These are phyloP conservation scores for Rossbeevera mucosa DNA, from an alignment of 768 basidiomycete species.

Conservation along the genomic window DNA sequence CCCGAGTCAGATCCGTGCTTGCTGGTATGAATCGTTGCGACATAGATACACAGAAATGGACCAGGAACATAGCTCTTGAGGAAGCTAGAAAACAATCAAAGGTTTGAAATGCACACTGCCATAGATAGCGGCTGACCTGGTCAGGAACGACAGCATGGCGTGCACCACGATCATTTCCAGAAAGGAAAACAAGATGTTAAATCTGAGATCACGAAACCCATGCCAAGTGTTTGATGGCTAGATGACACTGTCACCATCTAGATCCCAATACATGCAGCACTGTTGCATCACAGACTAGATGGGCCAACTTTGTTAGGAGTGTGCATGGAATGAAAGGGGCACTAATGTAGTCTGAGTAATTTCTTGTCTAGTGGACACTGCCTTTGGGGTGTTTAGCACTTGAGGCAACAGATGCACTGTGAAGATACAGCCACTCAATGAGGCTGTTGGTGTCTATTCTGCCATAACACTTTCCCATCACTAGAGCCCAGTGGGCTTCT, in stretches of 20 bases:
- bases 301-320: neutral
- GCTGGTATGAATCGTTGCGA: constrained; percentile 32
- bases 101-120: neutral
- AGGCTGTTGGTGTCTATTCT: constrained; percentile 25
- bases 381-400: constrained; percentile 22
- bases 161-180: constrained; percentile 35
- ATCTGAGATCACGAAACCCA: constrained; percentile 40
- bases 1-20: constrained; percentile 45
- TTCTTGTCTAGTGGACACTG: constrained; percentile 15
- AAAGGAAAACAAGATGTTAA: constrained; percentile 35
- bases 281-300: constrained; percentile 39
- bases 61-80: constrained; percentile 32
- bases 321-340: neutral
- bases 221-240: constrained; percentile 42
- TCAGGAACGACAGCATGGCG: constrained; percentile 33
- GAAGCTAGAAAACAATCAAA: constrained; percentile 9
- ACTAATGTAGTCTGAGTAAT: constrained; percentile 22
- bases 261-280: constrained; percentile 40
- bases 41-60: constrained; percentile 38
- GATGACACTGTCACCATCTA: constrained; percentile 38
- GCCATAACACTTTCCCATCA: constrained; percentile 14
- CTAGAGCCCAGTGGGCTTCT: constrained; percentile 18
- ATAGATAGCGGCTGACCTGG: constrained; percentile 17
- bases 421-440: constrained; percentile 26
- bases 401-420: constrained; percentile 26